Percentiles rank a stretch among this genome's conserved stretches.
These are phyloP conservation scores for Komagataea norvegica DNA, from an alignment of 1,139 yeast genomes.

Conservation along the genomic window DNA sequence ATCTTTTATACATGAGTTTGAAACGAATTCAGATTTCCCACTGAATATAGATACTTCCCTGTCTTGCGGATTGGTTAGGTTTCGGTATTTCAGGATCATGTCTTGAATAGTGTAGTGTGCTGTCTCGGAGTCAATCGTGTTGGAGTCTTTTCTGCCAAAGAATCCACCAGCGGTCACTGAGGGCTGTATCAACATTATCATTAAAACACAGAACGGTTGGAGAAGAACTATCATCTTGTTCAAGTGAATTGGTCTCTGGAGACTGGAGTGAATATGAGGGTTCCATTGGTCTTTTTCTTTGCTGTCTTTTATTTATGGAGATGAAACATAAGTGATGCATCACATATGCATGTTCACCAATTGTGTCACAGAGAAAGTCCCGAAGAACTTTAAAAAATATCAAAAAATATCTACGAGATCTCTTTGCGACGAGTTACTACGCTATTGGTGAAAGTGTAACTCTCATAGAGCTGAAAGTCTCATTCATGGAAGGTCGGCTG, in stretches of 20 bases:
- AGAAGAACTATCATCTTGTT: too few relatives aligned
- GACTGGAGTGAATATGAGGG: neutral
- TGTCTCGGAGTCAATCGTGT: slow-evolving; percentile 3
- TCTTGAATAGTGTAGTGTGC: slow-evolving; percentile 15
- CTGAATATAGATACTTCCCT: slow-evolving; percentile 16
- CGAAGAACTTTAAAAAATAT: too few relatives aligned
- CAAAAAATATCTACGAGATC: too few relatives aligned
- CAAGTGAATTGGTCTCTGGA: too few relatives aligned
- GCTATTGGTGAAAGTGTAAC: too few relatives aligned
- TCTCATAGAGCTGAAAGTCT: too few relatives aligned
- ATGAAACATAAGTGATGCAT: slow-evolving; percentile 9
- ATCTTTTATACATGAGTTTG: slow-evolving; percentile 28
- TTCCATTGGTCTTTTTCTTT: neutral
- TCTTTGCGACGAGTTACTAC: too few relatives aligned
- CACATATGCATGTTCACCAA: slow-evolving; percentile 2
- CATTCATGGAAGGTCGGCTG: too few relatives aligned
- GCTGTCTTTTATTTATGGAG: neutral
- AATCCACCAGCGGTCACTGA: neutral
- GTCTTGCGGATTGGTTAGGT: slow-evolving; percentile 10
- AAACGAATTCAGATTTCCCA: slow-evolving; percentile 13
- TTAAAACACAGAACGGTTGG: too few relatives aligned
- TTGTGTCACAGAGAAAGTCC: too few relatives aligned
- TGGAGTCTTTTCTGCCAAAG: neutral
- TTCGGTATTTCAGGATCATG: slow-evolving; percentile 13
- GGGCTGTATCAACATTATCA: neutral